Percentiles rank a stretch among this genome's conserved stretches.
Evolutionary conservation across 1,139 yeast species (phyloP).

Genomic region (Taphrina pruni): DNA sequence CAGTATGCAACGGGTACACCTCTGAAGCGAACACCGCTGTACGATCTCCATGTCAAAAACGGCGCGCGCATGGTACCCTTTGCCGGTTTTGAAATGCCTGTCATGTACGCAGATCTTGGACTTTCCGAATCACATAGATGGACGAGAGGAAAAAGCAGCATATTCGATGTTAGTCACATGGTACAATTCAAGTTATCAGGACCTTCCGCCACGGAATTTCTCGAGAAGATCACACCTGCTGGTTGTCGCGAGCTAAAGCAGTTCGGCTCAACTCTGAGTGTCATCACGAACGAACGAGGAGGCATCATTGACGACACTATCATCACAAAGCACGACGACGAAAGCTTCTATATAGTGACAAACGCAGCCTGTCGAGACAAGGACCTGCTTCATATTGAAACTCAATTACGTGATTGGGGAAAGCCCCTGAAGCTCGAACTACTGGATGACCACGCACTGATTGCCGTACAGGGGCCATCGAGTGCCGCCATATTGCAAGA

Average conservation of each 20-base stretch:
- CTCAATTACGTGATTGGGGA: constrained; percentile 56
- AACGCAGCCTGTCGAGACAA: constrained; percentile 93
- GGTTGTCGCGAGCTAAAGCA: constrained; percentile 66
- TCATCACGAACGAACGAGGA: constrained; percentile 72
- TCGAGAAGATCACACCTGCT: constrained; percentile 84
- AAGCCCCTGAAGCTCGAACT: constrained; percentile 61
- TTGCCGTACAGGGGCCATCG: constrained; percentile 83
- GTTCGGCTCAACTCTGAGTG: constrained; percentile 75
- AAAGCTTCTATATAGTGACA: constrained; percentile 86
- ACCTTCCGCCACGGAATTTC: constrained; percentile 66
- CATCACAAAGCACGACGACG: constrained; percentile 80
- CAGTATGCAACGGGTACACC: constrained; percentile 36
- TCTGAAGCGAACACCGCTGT: constrained; percentile 72
- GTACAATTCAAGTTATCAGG: constrained; percentile 61
- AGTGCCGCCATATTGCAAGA: constrained; percentile 70
- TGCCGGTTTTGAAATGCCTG: constrained; percentile 96
- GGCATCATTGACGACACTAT: constrained; percentile 90
- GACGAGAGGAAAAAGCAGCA: constrained; percentile 86
- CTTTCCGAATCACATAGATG: constrained; percentile 94
- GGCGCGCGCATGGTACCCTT: constrained; percentile 94
- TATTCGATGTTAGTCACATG: constrained; percentile 97
- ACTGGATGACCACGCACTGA: constrained; percentile 69
- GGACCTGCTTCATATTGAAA: constrained; percentile 68
- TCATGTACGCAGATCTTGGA: constrained; percentile 72
- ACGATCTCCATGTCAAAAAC: constrained; percentile 74